Percentiles rank a stretch among this genome's conserved stretches.
Evolutionary conservation across 1,284 basidiomycete species (phyloP).

Genomic region (Heterobasidion irregulare): DNA sequence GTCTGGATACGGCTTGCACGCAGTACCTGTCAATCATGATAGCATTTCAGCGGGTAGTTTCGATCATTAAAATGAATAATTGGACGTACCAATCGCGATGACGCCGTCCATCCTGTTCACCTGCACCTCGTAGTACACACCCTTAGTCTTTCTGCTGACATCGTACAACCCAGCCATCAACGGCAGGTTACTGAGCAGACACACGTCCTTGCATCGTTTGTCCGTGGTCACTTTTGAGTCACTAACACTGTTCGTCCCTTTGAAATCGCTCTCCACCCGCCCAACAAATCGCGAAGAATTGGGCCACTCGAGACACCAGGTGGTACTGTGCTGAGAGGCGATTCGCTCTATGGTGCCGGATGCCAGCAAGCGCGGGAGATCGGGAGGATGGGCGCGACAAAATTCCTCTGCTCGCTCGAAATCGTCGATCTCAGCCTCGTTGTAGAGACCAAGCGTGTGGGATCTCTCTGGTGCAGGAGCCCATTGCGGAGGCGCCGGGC

Average conservation of each 20-base stretch:
- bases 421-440: conserved; percentile 47
- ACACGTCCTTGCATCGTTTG: conserved; percentile 36
- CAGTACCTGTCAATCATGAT: conserved; percentile 35
- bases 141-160: conserved; percentile 29
- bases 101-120: conserved; percentile 48
- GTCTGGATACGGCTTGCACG: conserved; percentile 56
- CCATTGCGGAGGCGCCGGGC: conserved; percentile 22
- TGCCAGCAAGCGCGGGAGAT: conserved; percentile 35
- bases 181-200: conserved; percentile 53
- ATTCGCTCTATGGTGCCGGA: conserved; percentile 43
- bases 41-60: neutral
- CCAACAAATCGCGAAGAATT: conserved; percentile 29
- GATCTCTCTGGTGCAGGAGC: conserved; percentile 38
- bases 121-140: conserved; percentile 56
- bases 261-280: conserved; percentile 25
- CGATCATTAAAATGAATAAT: neutral
- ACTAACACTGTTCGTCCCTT: conserved; percentile 25
- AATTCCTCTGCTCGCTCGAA: conserved; percentile 41
- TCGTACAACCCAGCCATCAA: conserved; percentile 53
- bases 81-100: conserved; percentile 46
- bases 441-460: conserved; percentile 35
- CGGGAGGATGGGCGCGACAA: conserved; percentile 30
- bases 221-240: conserved; percentile 26
- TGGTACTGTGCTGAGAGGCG: conserved; percentile 30
- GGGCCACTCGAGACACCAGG: conserved; percentile 38